phyloP scores from a whole-genome alignment of 2,329 filamentous ascomycete species.

The Penicillium sp. region DNA sequence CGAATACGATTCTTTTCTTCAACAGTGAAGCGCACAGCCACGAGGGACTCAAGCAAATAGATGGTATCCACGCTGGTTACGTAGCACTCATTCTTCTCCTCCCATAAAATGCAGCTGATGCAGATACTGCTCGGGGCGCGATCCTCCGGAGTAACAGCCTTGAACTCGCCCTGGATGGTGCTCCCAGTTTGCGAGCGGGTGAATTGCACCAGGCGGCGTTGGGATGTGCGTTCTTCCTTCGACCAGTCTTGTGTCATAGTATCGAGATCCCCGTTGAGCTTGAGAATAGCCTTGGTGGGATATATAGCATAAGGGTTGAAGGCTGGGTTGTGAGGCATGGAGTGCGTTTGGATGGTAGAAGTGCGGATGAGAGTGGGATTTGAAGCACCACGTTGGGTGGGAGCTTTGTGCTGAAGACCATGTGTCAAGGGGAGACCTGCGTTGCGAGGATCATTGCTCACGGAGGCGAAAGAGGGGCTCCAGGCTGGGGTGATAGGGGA shows the following conservation, averaged over 20 bases:
- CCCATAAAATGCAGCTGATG: conserved; percentile 98
- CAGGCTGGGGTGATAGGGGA: conserved; percentile 51
- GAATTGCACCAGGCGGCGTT: conserved; percentile 85
- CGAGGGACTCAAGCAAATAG: conserved; percentile 85
- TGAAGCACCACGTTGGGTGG: conserved; percentile 46
- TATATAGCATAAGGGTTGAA: conserved; percentile 82
- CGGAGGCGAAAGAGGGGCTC: conserved; percentile 50
- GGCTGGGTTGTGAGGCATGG: conserved; percentile 48
- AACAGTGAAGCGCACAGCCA: conserved; percentile 83
- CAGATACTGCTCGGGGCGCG: conserved; percentile 82
- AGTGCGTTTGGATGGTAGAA: conserved; percentile 61
- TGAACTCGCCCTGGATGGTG: conserved; percentile 77
- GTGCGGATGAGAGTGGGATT: conserved; percentile 67
- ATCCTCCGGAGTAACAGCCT: conserved; percentile 74
- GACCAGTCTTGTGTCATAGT: conserved; percentile 83
- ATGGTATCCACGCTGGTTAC: conserved; percentile 98
- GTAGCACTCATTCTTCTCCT: conserved; percentile 83
- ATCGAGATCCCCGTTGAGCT: conserved; percentile 81
- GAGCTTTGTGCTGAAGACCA: conserved; percentile 39
- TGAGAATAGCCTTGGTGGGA: conserved; percentile 78
- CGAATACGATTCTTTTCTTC: conserved; percentile 99
- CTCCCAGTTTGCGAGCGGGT: conserved; percentile 77
- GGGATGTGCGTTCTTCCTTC: conserved; percentile 73
- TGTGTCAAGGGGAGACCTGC: conserved; percentile 44
- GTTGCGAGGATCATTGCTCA: conserved; percentile 46